Evolutionary conservation across 2,329 filamentous ascomycete genomes (phyloP).

Genomic region (Setomelanomma holmii): DNA sequence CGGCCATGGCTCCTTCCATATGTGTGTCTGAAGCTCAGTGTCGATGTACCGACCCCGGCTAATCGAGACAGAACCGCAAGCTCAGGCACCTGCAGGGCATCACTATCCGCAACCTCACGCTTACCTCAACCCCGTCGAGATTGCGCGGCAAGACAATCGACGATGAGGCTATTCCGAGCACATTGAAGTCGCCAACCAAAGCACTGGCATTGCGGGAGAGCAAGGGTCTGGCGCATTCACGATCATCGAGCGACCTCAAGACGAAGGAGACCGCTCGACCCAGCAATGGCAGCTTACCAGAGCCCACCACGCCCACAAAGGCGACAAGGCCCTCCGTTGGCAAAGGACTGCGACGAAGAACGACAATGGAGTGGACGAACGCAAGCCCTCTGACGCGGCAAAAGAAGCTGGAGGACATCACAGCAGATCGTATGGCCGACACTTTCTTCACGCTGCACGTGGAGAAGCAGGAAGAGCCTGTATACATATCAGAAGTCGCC

Average conservation of each 20-base stretch:
- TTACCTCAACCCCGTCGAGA: slow-evolving; percentile 60
- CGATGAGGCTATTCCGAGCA: slow-evolving; percentile 74
- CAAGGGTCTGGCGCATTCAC: slow-evolving; percentile 61
- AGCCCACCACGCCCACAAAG: slow-evolving; percentile 28
- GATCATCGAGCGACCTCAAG: slow-evolving; percentile 64
- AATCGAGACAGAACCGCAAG: slow-evolving; percentile 74
- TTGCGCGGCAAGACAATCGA: slow-evolving; percentile 70
- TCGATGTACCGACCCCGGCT: background rate
- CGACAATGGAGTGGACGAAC: slow-evolving; percentile 69
- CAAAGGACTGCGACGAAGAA: slow-evolving; percentile 59
- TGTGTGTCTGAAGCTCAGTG: slow-evolving; percentile 23
- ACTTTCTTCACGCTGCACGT: slow-evolving; percentile 88
- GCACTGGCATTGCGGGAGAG: slow-evolving; percentile 61
- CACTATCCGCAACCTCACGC: slow-evolving; percentile 83
- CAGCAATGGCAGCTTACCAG: slow-evolving; percentile 29
- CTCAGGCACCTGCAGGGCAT: slow-evolving; percentile 87
- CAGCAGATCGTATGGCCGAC: slow-evolving; percentile 77
- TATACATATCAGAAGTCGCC: slow-evolving; percentile 89
- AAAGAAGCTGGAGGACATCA: slow-evolving; percentile 75
- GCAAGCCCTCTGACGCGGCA: slow-evolving; percentile 69
- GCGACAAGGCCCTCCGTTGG: slow-evolving; percentile 42
- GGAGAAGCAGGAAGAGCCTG: slow-evolving; percentile 67
- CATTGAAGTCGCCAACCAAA: slow-evolving; percentile 72
- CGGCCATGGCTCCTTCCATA: slow-evolving; percentile 49
- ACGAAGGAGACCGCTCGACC: slow-evolving; percentile 32